Base-by-base conservation (phyloP, 192 early-diverging fungal genomes). In the Podila epicladia region DNA sequence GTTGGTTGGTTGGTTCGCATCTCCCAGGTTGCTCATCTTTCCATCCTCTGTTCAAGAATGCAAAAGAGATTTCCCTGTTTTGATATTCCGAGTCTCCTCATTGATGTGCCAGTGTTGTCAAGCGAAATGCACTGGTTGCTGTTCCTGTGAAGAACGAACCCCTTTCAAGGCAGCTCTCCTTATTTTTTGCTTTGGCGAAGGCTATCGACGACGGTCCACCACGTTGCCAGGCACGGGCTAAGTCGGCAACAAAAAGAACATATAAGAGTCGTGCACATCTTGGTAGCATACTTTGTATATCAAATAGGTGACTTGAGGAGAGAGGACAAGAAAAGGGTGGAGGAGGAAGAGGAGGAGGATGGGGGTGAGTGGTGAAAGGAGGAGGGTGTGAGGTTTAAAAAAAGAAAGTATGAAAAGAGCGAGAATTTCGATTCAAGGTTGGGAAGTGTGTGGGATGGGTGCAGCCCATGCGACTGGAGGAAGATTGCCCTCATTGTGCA, bases 401-500 rank as follows among this genome's bases (percentile, higher is more conserved):
- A 26, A 28, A 58, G 55, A 26, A 28, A n/a, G 26, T 26, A 58
- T 28, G 55, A 58, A 45, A 45, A 45, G 41, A 45, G 41, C 41
- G 41, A 45, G 41, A 45, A 45, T 24, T 22, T 61, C 17, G 59
- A 61, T 20, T 61, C 29, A 26, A 20, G 59, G 22, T 32, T 17
- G 17, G 17, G 59, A 24, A 12, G 22, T 32, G 59, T 4, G 28
- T 61, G 22, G 19, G 26, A 12, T 9, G 17, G 58, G 5, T 55
- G 53, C 53, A 55, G 53, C 53, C 53, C 53, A 55, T 55, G 53
- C 53, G 53, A 55, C 53, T 55, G 53, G 5, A 55, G 53, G 53
- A 26, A 55, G 24, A 45, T 15, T 15, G 13, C 41, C 41, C 7
- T 37, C 35, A 45, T 45, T 2, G 59, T 31, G 29, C 26, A 28